phyloP scores from a whole-genome alignment of 2,329 filamentous ascomycete species.

The Colletotrichum destructivum region DNA sequence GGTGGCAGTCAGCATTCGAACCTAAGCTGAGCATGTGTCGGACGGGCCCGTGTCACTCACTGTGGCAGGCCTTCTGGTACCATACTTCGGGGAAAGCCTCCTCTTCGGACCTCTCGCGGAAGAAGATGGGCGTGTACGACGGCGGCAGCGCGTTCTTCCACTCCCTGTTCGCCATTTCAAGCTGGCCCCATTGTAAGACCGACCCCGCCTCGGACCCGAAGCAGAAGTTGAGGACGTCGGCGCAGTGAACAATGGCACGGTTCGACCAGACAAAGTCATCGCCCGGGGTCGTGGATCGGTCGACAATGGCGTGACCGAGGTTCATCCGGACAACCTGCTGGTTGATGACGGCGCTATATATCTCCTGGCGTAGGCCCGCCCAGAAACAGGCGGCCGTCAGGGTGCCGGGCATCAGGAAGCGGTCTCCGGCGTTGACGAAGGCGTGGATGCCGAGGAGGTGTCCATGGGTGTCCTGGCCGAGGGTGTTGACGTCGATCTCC shows the following conservation, averaged over 20 bases:
- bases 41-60: constrained; percentile 16
- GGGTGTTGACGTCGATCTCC: constrained; percentile 62
- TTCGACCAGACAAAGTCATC: constrained; percentile 73
- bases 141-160: constrained; percentile 42
- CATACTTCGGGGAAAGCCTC: constrained; percentile 53
- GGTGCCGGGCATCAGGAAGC: constrained; percentile 49
- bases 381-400: constrained; percentile 70
- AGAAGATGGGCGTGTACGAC: constrained; percentile 43
- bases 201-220: constrained; percentile 60
- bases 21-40: no score
- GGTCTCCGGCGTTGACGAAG: constrained; percentile 60
- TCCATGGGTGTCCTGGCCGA: constrained; percentile 62
- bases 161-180: constrained; percentile 42
- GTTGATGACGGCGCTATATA: constrained; percentile 69
- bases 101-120: constrained; percentile 45
- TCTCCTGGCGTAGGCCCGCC: constrained; percentile 72
- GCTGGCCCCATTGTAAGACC: constrained; percentile 39
- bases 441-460: constrained; percentile 63
- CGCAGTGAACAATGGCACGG: constrained; percentile 74
- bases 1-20: constrained; percentile 44
- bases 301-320: constrained; percentile 63
- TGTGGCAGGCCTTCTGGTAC: constrained; percentile 43
- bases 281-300: constrained; percentile 62
- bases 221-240: constrained; percentile 75
- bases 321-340: constrained; percentile 64